A percentile compares a stretch with the other conserved stretches of the same genome.
Evolutionary conservation across 2,329 filamentous ascomycete species (phyloP).

Genomic region (Periconia sp.): DNA sequence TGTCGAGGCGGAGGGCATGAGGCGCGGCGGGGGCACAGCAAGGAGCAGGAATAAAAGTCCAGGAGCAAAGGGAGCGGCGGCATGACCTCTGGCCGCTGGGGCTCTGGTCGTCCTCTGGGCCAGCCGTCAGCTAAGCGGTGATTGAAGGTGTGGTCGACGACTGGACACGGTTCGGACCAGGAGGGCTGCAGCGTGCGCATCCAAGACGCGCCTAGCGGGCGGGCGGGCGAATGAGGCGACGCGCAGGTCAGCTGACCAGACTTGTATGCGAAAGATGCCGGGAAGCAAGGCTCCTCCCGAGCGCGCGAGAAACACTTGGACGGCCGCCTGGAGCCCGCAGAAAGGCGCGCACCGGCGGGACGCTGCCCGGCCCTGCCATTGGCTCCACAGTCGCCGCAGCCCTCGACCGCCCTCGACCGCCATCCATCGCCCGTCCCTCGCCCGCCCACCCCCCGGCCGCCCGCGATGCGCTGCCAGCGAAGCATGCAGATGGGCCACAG

Average conservation of each 20-base stretch:
- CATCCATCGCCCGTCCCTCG: not conserved
- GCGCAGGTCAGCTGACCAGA: slow-evolving; percentile 32
- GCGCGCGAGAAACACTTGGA: slow-evolving; percentile 36
- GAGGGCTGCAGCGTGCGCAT: slow-evolving; percentile 29
- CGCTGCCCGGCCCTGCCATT: slow-evolving; percentile 29
- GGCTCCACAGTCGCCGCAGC: slow-evolving; percentile 27
- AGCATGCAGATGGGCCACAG: slow-evolving; percentile 33
- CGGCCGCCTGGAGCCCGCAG: slow-evolving; percentile 32
- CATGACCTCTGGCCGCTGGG: slow-evolving; percentile 41
- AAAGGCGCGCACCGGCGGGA: slow-evolving; percentile 29
- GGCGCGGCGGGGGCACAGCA: slow-evolving; percentile 36
- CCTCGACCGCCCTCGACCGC: slow-evolving; percentile 20
- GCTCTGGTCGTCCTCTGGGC: too few relatives aligned
- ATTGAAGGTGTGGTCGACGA: slow-evolving; percentile 40
- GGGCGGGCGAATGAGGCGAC: slow-evolving; percentile 1
- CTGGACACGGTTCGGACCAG: slow-evolving; percentile 31
- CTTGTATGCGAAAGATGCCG: slow-evolving; percentile 16
- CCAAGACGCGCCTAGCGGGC: slow-evolving; percentile 20
- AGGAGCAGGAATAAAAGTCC: slow-evolving; percentile 33
- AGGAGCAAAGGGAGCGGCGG: slow-evolving; percentile 28
- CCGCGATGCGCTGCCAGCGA: slow-evolving; percentile 42
- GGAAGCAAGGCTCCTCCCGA: slow-evolving; percentile 40
- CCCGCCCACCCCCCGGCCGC: not conserved
- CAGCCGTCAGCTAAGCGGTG: slow-evolving; percentile 45
- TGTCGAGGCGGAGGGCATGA: slow-evolving; percentile 25